Percentiles rank a stretch among this genome's conserved stretches.
Conservation (phyloP, 768 basidiomycete genomes). For the Clavulina sp. region DNA sequence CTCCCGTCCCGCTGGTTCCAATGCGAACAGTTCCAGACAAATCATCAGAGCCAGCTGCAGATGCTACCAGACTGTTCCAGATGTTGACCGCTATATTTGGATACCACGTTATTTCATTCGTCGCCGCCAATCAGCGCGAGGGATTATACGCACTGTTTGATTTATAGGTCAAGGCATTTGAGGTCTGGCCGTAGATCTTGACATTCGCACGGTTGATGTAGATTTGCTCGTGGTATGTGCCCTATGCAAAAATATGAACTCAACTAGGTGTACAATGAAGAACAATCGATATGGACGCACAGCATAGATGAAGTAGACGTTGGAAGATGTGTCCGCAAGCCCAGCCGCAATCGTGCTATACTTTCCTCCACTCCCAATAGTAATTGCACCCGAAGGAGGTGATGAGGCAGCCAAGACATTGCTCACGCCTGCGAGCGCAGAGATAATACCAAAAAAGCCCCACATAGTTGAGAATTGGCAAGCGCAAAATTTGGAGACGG, state of each 20-base stretch:
- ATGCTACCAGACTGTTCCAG: too few species aligned
- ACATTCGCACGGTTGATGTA: constrained; percentile 7
- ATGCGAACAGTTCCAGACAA: constrained; percentile 11
- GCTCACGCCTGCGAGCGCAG: too few species aligned
- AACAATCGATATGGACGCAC: too few species aligned
- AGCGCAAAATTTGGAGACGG: too few species aligned
- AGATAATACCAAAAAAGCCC: too few species aligned
- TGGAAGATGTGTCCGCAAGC: constrained; percentile 5
- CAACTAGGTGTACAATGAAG: not conserved
- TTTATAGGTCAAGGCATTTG: not conserved
- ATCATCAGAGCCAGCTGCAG: constrained; percentile 10
- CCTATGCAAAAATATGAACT: not conserved
- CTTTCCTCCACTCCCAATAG: constrained; percentile 1
- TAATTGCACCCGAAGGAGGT: not conserved
- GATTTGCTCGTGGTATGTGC: constrained; percentile 6
- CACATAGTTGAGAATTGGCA: too few species aligned
- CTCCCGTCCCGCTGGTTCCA: constrained; percentile 5
- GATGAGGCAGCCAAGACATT: too few species aligned
- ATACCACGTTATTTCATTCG: constrained; percentile 1
- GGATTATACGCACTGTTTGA: not conserved
- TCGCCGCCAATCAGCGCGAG: not conserved
- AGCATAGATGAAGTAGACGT: constrained; percentile 1
- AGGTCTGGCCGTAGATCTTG: constrained; percentile 11
- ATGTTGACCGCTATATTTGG: constrained; percentile 8
- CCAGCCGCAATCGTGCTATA: constrained; percentile 7